These are phyloP conservation scores for Fusarium torulosum DNA, from an alignment of 2,329 filamentous ascomycete species.

Conservation along the genomic window DNA sequence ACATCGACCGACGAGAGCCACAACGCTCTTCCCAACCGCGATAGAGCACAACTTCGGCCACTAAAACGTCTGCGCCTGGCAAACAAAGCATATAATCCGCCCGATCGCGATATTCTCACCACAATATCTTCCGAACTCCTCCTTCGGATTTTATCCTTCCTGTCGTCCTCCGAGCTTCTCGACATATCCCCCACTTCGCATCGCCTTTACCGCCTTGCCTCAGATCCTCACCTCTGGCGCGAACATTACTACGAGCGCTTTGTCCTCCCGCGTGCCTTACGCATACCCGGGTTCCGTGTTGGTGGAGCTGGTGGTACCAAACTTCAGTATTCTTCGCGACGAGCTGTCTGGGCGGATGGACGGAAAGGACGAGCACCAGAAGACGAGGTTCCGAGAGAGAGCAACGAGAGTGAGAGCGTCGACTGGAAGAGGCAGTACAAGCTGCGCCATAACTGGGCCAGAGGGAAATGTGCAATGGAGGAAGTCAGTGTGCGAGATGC, in stretches of 20 bases:
- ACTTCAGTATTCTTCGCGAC: constrained; percentile 60
- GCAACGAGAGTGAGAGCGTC: constrained; percentile 54
- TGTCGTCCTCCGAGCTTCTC: constrained; percentile 78
- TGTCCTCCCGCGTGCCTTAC: constrained; percentile 82
- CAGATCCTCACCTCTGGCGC: constrained; percentile 93
- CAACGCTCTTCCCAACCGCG: not conserved
- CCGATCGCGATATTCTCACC: constrained; percentile 71
- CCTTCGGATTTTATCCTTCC: constrained; percentile 82
- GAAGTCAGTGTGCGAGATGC: constrained; percentile 72
- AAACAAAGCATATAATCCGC: constrained; percentile 19
- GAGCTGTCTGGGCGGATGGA: constrained; percentile 61
- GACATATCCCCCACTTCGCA: constrained; percentile 74
- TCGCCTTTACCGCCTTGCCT: constrained; percentile 78
- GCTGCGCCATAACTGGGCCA: constrained; percentile 90
- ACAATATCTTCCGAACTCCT: constrained; percentile 88
- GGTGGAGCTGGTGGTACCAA: constrained; percentile 50
- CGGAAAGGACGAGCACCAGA: constrained; percentile 61
- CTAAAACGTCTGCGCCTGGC: constrained; percentile 44
- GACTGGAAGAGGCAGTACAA: constrained; percentile 94
- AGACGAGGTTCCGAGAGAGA: constrained; percentile 14
- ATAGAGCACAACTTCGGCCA: constrained; percentile 20
- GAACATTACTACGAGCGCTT: constrained; percentile 88
- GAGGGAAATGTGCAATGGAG: constrained; percentile 82
- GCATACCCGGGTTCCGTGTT: constrained; percentile 74
- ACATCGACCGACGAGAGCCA: constrained; percentile 19